Evolutionary conservation across 352 stramenopile genomes (phyloP), one percentile per base, ranked within the genome.

Genomic region (Phytophthora lateralis): DNA sequence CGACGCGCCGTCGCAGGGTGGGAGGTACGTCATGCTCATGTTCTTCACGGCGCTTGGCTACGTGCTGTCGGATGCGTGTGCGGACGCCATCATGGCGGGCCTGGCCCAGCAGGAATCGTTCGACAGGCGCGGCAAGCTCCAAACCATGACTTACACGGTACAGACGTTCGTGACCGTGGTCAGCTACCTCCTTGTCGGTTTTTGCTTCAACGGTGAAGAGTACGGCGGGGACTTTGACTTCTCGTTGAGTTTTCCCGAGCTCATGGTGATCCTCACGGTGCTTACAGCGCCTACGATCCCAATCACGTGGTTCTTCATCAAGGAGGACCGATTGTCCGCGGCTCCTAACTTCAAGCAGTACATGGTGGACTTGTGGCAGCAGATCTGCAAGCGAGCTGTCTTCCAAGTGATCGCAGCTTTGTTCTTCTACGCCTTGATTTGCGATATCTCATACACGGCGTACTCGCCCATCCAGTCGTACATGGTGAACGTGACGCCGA

Each of bases 1-100:
- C n/a, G 37, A 54, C 20, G 73, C 76, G n/a, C 73, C 73, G 15
- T 60, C 50, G 17, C 50, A 61, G 21, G 72, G 69, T 26, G 70
- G 38, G 18, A 65, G 53, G 26, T 82, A 79, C 46, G 62, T 77
- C 42, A 67, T 79, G 52, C 63, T 82, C 43, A 80, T 84, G 69
- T 78, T 78, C 42, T 63, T 82, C 44, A 55, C 72, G 14, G 73
- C 72, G 2, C 48, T 85, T 17, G 71, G 74, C 8, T 87, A 82
- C 38, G 50, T 78, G 7, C 50, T 87, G 34, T 77, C 76, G 2
- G 77, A 87, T 32, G 65, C 76, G 0, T 76, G 75, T 20, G 77
- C 72, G 2, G 73, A 87, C 43, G 73, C 55, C 18, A 73, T 87
- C 11, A 75, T 87, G 57, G 71, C 82, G n/a, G 73, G 77, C 27